These are phyloP conservation scores for Chlorella vulgaris DNA, from an alignment of 139 green algal species.

Conservation along the genomic window DNA sequence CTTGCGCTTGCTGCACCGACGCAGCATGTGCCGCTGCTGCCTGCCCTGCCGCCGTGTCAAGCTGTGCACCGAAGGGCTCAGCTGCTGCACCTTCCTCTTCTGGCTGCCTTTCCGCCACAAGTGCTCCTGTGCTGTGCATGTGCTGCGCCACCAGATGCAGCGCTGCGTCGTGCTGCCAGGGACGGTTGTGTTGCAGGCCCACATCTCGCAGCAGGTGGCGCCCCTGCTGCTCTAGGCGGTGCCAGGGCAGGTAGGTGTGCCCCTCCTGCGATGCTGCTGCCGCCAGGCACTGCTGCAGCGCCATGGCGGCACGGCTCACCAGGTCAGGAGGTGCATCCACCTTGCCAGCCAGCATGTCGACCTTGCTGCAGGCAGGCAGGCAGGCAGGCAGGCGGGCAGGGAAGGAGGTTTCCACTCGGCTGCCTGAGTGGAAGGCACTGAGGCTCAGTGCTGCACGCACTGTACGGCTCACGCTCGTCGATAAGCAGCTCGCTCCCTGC, in stretches of 20 bases:
- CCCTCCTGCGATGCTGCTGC: slow-evolving; percentile 39
- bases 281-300: slow-evolving; percentile 39
- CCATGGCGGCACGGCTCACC: slow-evolving; percentile 37
- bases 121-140: slow-evolving; percentile 16
- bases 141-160: slow-evolving; percentile 36
- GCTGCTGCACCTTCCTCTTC: neutral
- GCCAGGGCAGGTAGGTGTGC: slow-evolving; percentile 60
- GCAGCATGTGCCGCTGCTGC: neutral
- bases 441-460: too few relatives aligned
- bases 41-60: neutral
- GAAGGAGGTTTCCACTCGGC: neutral
- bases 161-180: slow-evolving; percentile 16
- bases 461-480: too few relatives aligned
- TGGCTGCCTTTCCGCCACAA: slow-evolving; percentile 19
- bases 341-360: slow-evolving; percentile 46
- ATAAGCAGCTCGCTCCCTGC: too few relatives aligned
- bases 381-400: neutral
- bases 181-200: neutral
- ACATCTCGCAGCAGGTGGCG: slow-evolving; percentile 19
- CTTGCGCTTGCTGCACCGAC: too few relatives aligned
- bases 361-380: neutral
- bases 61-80: neutral
- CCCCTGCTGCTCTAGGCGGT: slow-evolving; percentile 20
- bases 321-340: slow-evolving; percentile 35
- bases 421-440: too few relatives aligned